Percentiles rank a stretch among this genome's conserved stretches.
Conservation (phyloP, 164 flowering plant species). For the Macadamia integrifolia region DNA sequence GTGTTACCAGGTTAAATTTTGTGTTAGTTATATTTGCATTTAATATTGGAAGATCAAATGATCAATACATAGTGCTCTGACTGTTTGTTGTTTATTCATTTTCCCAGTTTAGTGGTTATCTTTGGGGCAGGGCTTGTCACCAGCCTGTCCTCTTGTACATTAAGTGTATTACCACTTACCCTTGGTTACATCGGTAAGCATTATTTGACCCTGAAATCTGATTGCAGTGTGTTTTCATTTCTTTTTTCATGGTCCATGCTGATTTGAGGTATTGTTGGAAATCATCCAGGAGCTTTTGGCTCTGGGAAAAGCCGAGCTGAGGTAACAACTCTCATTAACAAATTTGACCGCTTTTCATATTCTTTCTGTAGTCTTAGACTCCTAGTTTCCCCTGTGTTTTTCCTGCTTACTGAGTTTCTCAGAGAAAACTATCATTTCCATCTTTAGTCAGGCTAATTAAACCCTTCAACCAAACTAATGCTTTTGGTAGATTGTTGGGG, state of each 20-base stretch:
- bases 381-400: too few species aligned
- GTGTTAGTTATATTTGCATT: not conserved
- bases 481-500: too few species aligned
- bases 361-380: too few species aligned
- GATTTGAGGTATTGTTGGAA: too few species aligned
- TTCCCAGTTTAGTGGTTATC: slow-evolving; percentile 92
- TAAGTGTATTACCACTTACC: slow-evolving; percentile 90
- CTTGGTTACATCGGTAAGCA: slow-evolving; percentile 91
- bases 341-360: too few species aligned
- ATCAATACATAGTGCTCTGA: not conserved
- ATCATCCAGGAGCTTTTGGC: too few species aligned
- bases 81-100: too few species aligned
- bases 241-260: too few species aligned
- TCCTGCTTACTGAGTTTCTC: not conserved
- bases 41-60: not conserved
- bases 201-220: slow-evolving; percentile 1
- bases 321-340: too few species aligned
- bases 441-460: not conserved
- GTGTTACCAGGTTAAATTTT: slow-evolving; percentile 67
- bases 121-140: slow-evolving; percentile 98
- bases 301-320: too few species aligned
- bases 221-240: not conserved
- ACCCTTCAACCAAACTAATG: not conserved
- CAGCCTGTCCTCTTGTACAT: slow-evolving; percentile 92
- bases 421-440: not conserved